Conservation (phyloP, 768 basidiomycete species). For the Clitopilus passeckerianus region DNA sequence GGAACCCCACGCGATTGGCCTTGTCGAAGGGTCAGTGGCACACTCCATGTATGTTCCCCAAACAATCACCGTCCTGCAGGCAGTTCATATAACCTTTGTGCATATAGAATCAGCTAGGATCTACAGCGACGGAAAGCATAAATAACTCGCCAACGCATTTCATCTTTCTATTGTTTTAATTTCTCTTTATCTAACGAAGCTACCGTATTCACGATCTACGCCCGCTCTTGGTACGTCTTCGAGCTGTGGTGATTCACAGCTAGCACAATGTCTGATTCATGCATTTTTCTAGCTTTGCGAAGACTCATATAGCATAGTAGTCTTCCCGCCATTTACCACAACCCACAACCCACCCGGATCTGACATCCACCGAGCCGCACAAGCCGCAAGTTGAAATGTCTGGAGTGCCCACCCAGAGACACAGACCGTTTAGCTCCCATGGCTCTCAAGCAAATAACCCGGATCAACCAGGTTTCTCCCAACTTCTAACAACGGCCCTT, state of each 20-base stretch:
- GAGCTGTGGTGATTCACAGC: neutral
- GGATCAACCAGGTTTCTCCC: slow-evolving; percentile 29
- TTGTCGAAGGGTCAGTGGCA: neutral
- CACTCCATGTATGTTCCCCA: neutral
- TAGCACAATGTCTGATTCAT: neutral
- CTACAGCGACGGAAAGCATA: neutral
- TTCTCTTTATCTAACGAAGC: neutral
- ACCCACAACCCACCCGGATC: neutral
- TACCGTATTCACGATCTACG: neutral
- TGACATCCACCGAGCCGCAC: neutral
- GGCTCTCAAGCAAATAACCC: neutral
- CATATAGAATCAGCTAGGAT: neutral
- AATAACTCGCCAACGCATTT: neutral
- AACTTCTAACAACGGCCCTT: slow-evolving; percentile 30
- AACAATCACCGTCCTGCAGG: neutral
- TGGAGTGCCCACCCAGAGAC: neutral
- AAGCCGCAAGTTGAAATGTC: neutral
- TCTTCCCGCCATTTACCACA: neutral
- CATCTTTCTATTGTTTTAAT: neutral
- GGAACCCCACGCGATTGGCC: neutral
- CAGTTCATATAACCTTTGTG: neutral
- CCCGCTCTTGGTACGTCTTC: neutral
- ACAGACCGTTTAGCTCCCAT: neutral
- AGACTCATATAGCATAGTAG: neutral
- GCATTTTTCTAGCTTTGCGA: neutral